phyloP scores from a whole-genome alignment of 2,329 filamentous ascomycete species.

The Neofusicoccum kwambonambiense region DNA sequence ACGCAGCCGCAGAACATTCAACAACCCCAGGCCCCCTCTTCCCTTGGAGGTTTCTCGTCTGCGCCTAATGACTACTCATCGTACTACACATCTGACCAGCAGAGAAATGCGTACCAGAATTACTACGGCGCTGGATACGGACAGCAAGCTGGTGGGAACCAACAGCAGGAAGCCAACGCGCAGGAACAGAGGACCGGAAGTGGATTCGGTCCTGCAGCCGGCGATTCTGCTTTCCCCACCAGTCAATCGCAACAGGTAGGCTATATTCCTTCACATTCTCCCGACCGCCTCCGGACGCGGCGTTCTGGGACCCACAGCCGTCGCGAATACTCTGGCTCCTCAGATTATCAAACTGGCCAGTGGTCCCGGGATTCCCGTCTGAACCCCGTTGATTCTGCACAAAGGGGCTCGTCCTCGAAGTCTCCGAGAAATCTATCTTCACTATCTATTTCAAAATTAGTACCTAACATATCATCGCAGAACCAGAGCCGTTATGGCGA shows the following conservation, averaged over 20 bases:
- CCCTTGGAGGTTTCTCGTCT: conserved; percentile 68
- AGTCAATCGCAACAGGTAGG: conserved; percentile 59
- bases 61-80: conserved; percentile 77
- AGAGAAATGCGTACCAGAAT: conserved; percentile 70
- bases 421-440: not conserved
- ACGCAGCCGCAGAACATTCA: conserved; percentile 57
- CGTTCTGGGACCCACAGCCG: not conserved
- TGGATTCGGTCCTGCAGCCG: conserved; percentile 63
- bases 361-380: not conserved
- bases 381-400: not conserved
- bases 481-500: conserved; percentile 72
- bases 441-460: conserved; percentile 12
- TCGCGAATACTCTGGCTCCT: not conserved
- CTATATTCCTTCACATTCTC: not conserved
- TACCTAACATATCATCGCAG: conserved; percentile 22
- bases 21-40: conserved; percentile 56
- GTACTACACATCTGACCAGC: conserved; percentile 78
- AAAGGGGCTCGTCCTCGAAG: not conserved
- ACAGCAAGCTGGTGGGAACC: conserved; percentile 57
- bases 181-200: conserved; percentile 75
- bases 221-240: conserved; percentile 62
- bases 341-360: not conserved
- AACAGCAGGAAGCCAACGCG: conserved; percentile 61
- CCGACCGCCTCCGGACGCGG: not conserved
- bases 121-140: conserved; percentile 59